These are phyloP conservation scores for Leccinum arenicola DNA, from an alignment of 768 basidiomycete species.

Conservation along the genomic window DNA sequence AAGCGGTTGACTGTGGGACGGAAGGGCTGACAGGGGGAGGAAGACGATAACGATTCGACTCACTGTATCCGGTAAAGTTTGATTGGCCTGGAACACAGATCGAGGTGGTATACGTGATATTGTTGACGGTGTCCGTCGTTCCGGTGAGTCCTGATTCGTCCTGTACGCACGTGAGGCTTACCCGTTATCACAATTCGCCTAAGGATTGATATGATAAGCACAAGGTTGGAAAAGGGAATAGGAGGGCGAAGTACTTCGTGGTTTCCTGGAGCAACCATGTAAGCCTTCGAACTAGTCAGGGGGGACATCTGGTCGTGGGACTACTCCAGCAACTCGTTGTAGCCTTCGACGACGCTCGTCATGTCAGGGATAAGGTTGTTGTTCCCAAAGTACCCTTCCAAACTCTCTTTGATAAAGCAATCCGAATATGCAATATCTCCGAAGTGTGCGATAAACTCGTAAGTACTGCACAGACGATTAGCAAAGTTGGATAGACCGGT, in stretches of 20 bases:
- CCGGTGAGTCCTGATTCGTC: background rate
- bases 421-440: slow-evolving; percentile 29
- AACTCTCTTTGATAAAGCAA: slow-evolving; percentile 30
- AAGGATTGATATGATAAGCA: too few relatives aligned
- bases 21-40: background rate
- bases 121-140: slow-evolving; percentile 20
- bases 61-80: slow-evolving; percentile 30
- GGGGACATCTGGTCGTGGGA: slow-evolving; percentile 28
- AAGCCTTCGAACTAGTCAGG: slow-evolving; percentile 23
- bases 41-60: background rate
- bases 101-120: slow-evolving; percentile 26
- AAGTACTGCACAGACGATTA: slow-evolving; percentile 18
- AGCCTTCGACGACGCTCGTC: slow-evolving; percentile 25
- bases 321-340: slow-evolving; percentile 25
- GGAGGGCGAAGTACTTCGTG: slow-evolving; percentile 11
- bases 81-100: slow-evolving; percentile 25
- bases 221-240: too few relatives aligned
- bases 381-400: slow-evolving; percentile 30
- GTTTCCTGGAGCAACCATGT: slow-evolving; percentile 28
- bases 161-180: slow-evolving; percentile 7
- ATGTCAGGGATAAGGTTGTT: slow-evolving; percentile 24
- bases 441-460: slow-evolving; percentile 25
- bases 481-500: background rate
- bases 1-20: slow-evolving; percentile 23
- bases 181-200: slow-evolving; percentile 30